Evolutionary conservation across 805 yeast genomes (phyloP), one percentile per base, ranked within the genome.

Genomic region (Candida yuanshanica): DNA sequence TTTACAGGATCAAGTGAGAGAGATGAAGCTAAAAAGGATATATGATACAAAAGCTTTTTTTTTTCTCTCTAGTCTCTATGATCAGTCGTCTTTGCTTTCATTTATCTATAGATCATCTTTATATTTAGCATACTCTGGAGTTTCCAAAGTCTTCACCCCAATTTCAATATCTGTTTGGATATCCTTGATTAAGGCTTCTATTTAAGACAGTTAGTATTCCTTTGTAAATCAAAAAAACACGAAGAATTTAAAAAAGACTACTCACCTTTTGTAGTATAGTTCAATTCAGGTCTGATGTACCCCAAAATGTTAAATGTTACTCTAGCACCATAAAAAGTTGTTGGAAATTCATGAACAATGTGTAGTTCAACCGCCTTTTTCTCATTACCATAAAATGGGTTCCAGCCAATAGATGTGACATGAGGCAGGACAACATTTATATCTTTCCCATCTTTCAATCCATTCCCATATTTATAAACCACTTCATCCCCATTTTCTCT

Each of bases 331-430:
- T 93, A 93, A 59, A 93, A 93, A 47, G 75, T 70, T 10, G 66
- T 54, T 0, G 56, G 48, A 54, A 89, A 93, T 33, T 80, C 64
- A 63, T 88, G 95, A 41, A 93, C 70, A 5, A 93, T 74, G 61
- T 93, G 96, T 18, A 93, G 68, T 54, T 93, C 95, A 4, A 93
- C 95, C 0, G 95, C 81, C 63, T 86, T 87, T 51, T 75, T 74
- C 37, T 76, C 70, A 62, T 93, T 90, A 20, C 80, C 75, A 65
- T 79, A 93, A 59, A 82, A 91, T 29, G 99, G 98, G 58, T 93
- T 93, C 85, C 89, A 87, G 1, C 99, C 99, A 16, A 93, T 72
- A 8, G 96, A 86, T 86, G 91, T 83, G 8, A 93, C 99, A 81
- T 89, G 88, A 1, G 97, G 97, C 20, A 79, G 66, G 2, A 70